Percentiles rank a stretch among this genome's conserved stretches.
Conservation (phyloP, 2,329 filamentous ascomycete genomes). For the Talaromyces sp. region DNA sequence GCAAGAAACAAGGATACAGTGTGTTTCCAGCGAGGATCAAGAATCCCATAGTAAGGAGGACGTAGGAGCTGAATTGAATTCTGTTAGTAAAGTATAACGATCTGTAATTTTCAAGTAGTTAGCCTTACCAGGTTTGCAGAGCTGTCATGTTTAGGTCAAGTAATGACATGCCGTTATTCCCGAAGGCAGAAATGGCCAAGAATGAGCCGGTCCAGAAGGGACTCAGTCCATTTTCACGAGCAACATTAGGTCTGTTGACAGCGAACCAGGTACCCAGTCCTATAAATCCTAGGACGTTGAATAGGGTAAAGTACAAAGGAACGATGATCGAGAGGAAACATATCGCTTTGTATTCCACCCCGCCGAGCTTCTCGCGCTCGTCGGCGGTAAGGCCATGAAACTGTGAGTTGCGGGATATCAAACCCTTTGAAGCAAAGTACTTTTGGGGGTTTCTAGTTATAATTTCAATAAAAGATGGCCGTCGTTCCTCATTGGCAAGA, state of each 20-base stretch:
- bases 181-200: conserved; percentile 52
- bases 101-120: background rate
- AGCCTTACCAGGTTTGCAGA: conserved; percentile 33
- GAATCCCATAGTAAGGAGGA: conserved; percentile 47
- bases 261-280: conserved; percentile 46
- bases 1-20: conserved; percentile 59
- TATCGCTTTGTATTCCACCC: conserved; percentile 41
- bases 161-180: conserved; percentile 52
- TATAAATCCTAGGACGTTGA: conserved; percentile 43
- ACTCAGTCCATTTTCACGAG: conserved; percentile 44
- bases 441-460: conserved; percentile 26
- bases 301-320: conserved; percentile 45
- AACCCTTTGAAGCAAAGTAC: conserved; percentile 27
- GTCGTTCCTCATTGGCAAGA: conserved; percentile 18
- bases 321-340: conserved; percentile 33
- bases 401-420: conserved; percentile 45
- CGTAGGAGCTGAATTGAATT: conserved; percentile 27
- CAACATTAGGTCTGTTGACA: conserved; percentile 36
- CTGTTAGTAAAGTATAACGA: background rate
- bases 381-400: conserved; percentile 45
- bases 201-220: conserved; percentile 47
- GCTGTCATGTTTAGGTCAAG: conserved; percentile 50
- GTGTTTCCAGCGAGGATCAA: conserved; percentile 63
- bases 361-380: conserved; percentile 40
- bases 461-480: conserved; percentile 21